Percentiles rank a stretch among this genome's conserved stretches.
These are phyloP conservation scores for Copromyces sp. DNA, from an alignment of 495 filamentous ascomycete species.

Conservation along the genomic window DNA sequence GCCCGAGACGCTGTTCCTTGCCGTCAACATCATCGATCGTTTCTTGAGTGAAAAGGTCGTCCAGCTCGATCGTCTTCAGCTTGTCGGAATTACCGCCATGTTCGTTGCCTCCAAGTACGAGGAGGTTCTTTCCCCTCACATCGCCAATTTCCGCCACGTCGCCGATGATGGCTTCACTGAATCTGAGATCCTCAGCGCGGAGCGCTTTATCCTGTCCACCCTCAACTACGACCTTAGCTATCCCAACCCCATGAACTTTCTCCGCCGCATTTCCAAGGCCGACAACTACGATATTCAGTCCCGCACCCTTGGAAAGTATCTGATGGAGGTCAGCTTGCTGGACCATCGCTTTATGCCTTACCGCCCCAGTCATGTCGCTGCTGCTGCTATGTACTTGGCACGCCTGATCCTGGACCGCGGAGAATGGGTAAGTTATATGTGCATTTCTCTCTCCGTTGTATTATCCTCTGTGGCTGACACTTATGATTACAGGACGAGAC, in stretches of 20 bases:
- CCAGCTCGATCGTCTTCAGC: constrained; percentile 85
- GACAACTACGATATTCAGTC: constrained; percentile 98
- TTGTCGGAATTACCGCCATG: constrained; percentile 97
- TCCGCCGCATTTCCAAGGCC: constrained; percentile 94
- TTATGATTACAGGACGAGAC: constrained; percentile 56
- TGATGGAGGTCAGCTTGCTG: constrained; percentile 94
- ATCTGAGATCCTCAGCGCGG: constrained; percentile 90
- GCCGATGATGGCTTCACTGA: constrained; percentile 97
- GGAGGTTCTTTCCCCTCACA: constrained; percentile 92
- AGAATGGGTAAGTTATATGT: constrained; percentile 60
- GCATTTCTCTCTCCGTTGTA: neutral
- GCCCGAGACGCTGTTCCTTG: constrained; percentile 94
- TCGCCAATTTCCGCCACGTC: constrained; percentile 91
- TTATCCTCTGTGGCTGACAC: constrained; percentile 17
- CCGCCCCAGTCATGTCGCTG: constrained; percentile 79
- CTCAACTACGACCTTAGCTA: constrained; percentile 97
- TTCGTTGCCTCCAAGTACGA: constrained; percentile 99
- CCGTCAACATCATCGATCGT: constrained; percentile 96
- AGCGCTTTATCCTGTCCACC: constrained; percentile 80
- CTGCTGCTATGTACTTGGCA: constrained; percentile 88
- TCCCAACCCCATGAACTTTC: constrained; percentile 99
- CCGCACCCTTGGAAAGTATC: constrained; percentile 90
- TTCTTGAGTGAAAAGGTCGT: constrained; percentile 92
- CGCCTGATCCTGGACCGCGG: constrained; percentile 82
- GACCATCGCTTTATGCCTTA: constrained; percentile 87